Evolutionary conservation across 2,329 filamentous ascomycete species (phyloP).

Genomic region (Colletotrichum liaoningense): DNA sequence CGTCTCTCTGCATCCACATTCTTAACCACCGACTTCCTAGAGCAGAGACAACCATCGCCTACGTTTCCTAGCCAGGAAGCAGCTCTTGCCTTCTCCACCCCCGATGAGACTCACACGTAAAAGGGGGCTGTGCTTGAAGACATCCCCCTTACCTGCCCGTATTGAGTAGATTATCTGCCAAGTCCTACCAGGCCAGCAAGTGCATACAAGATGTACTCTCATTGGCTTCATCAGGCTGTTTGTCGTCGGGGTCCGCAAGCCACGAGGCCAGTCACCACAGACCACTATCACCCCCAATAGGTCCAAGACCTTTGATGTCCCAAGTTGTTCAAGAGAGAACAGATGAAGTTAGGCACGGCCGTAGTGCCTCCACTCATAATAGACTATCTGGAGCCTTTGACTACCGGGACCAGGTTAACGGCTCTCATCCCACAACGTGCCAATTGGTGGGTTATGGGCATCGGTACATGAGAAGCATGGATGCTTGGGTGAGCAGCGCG

Average conservation of each 20-base stretch:
- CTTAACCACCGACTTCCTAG: neutral
- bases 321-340: neutral
- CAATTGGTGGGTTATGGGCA: conserved; percentile 16
- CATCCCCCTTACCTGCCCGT: neutral
- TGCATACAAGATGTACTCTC: neutral
- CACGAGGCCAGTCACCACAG: neutral
- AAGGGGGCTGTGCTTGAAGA: conserved; percentile 22
- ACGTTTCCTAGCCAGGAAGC: neutral
- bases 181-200: neutral
- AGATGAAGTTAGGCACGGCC: neutral
- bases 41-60: neutral
- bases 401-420: conserved; percentile 10
- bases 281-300: neutral
- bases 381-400: neutral
- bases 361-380: neutral
- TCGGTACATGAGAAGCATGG: conserved; percentile 9
- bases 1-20: neutral
- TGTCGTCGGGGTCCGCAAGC: neutral
- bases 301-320: no score
- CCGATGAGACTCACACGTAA: neutral
- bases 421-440: neutral
- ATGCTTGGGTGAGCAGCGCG: neutral
- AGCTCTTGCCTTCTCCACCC: neutral
- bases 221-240: neutral
- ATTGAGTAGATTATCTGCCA: conserved; percentile 28